Conservation (phyloP, 805 yeast species). For the Wickerhamiella nectarea region DNA sequence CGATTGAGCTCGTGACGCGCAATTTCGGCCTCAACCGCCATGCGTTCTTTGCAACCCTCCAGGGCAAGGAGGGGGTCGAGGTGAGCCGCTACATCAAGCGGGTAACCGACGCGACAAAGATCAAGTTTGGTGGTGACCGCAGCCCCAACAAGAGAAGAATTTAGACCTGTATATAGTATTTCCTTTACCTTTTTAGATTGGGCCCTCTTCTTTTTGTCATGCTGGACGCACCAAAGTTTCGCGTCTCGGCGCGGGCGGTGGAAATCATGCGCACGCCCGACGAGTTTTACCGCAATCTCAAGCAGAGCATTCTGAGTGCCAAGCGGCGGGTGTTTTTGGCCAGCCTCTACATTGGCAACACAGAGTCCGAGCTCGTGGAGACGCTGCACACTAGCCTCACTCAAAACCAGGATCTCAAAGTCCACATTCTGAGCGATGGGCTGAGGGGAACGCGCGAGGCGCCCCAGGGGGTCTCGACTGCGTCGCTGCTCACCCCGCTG, state of each 20-base stretch:
- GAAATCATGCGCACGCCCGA: conserved; percentile 33
- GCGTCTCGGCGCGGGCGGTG: conserved; percentile 15
- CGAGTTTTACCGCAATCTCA: conserved; percentile 57
- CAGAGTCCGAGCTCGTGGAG: conserved; percentile 60
- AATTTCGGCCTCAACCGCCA: conserved; percentile 84
- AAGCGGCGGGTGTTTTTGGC: conserved; percentile 61
- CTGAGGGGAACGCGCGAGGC: conserved; percentile 88
- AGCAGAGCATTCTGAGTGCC: conserved; percentile 46
- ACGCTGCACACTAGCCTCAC: conserved; percentile 48
- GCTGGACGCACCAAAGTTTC: conserved; percentile 20
- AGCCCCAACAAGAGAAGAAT: conserved; percentile 58
- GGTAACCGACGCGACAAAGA: conserved; percentile 62
- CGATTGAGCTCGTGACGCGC: conserved; percentile 62
- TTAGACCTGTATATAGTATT: conserved; percentile 13
- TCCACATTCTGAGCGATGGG: conserved; percentile 71
- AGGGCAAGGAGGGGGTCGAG: conserved; percentile 73
- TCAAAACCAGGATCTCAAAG: conserved; percentile 46
- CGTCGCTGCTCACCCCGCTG: conserved; percentile 54
- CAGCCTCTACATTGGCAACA: conserved; percentile 73
- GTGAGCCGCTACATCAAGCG: conserved; percentile 56
- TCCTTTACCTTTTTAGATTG: not conserved
- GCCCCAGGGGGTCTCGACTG: conserved; percentile 56
- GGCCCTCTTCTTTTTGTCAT: not conserved
- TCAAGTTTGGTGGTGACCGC: conserved; percentile 87
- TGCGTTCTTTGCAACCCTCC: conserved; percentile 70